Conservation (phyloP, 805 yeast genomes). For the Torulaspora microellipsoides region DNA sequence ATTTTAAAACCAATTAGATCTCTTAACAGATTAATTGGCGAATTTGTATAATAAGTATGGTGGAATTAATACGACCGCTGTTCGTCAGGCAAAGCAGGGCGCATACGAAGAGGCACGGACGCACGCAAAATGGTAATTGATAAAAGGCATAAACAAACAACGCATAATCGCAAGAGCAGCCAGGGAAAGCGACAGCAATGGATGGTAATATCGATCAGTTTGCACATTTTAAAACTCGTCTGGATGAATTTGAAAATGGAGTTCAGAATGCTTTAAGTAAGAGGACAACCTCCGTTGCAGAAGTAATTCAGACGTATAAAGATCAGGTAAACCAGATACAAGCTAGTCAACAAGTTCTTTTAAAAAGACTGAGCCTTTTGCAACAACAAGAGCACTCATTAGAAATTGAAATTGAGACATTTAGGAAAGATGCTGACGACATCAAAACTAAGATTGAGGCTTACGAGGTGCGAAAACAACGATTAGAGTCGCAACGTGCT, state of each 20-base stretch:
- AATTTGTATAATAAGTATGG: too few relatives aligned
- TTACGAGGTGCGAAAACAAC: conserved; percentile 35
- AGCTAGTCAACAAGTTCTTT: conserved; percentile 31
- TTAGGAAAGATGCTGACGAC: conserved; percentile 26
- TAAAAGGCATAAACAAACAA: too few relatives aligned
- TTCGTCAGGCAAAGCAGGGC: too few relatives aligned
- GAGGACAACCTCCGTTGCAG: conserved; percentile 23
- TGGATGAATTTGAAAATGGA: conserved; percentile 33
- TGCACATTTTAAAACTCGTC: conserved; percentile 6
- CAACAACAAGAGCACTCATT: conserved; percentile 30
- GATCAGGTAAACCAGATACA: conserved; percentile 9
- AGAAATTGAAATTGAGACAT: conserved; percentile 25
- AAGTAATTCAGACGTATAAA: conserved; percentile 7
- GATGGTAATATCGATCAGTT: conserved; percentile 12
- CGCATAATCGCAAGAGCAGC: too few relatives aligned
- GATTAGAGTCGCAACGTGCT: conserved; percentile 31
- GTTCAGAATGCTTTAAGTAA: conserved; percentile 24
- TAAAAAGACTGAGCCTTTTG: conserved; percentile 32
- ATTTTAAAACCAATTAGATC: too few relatives aligned
- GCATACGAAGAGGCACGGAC: too few relatives aligned
- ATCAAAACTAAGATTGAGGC: conserved; percentile 38
- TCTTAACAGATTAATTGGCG: too few relatives aligned
- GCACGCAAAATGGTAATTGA: too few relatives aligned
- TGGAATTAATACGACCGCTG: too few relatives aligned
- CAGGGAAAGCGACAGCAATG: neutral